Evolutionary conservation across 768 basidiomycete genomes (phyloP), one percentile per base, ranked within the genome.

Genomic region (Pleurotus cornucopiae): DNA sequence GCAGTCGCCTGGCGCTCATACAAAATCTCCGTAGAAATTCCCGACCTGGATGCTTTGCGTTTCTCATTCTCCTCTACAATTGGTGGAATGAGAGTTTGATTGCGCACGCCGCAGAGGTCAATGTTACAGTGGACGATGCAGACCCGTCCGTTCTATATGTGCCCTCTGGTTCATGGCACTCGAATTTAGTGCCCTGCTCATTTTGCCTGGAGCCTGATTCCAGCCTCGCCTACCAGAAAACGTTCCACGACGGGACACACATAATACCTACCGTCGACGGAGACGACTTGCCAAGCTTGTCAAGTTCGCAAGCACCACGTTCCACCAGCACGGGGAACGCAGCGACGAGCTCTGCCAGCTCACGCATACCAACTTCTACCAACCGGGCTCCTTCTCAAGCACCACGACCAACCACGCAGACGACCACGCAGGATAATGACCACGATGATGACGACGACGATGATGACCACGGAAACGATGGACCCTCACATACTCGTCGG

Each of bases 91-190:
- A 61, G 20, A 57, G 60, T 4, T 60, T 55, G 55, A 46, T 61
- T 7, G 66, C 64, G 6, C 44, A 60, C 21, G 71, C 66, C 12
- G 56, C 55, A 6, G 58, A 58, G 26, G 55, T 63, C 20, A 73
- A 77, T 58, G 58, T 70, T 9, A 74, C 74, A 12, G 60, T 79
- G 40, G 69, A 76, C 40, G 74, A 76, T 60, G 64, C 68, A 9
- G 67, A 76, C 57, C 62, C 70, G 0, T 67, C 71, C 3, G 72
- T 79, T 30, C 44, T 64, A n/a, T 78, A 77, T 49, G 48, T 60
- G 14, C 77, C 76, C 4, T 39, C 61, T n/a, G 54, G 56, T 4
- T 67, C 66, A 13, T 78, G 77, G 77, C 64, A 62, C 54, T 58
- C 71, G 12, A 74, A 65, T 55, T 44, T 65, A 12, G 58, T 62